These are phyloP conservation scores for Viola odorata DNA, from an alignment of 345 rosid species.

Conservation along the genomic window DNA sequence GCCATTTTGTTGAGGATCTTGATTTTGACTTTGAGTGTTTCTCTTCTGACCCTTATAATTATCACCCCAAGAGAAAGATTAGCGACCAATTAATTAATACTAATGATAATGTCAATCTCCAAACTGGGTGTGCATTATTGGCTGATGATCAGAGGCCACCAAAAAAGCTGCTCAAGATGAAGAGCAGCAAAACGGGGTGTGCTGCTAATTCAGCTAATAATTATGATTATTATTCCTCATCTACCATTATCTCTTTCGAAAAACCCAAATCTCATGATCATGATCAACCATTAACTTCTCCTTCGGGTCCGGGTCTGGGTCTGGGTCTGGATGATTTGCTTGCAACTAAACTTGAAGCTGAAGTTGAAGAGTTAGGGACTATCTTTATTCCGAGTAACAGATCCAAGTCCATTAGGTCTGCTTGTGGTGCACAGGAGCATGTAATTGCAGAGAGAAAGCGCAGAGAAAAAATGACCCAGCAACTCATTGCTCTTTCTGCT, in stretches of 20 bases:
- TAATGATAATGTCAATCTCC: too few relatives aligned
- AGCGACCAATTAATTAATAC: too few relatives aligned
- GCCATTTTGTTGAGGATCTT: too few relatives aligned
- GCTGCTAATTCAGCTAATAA: background rate
- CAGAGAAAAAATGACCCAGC: conserved; percentile 52
- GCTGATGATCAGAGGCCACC: background rate
- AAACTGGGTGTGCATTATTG: too few relatives aligned
- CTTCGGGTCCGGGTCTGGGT: background rate
- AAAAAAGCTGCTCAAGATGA: background rate
- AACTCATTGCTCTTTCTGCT: conserved; percentile 52
- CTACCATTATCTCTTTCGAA: conserved; percentile 43
- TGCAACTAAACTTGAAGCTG: too few relatives aligned
- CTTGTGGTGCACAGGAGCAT: conserved; percentile 46
- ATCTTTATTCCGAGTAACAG: conserved; percentile 2
- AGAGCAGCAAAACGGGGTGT: background rate
- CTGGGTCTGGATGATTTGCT: too few relatives aligned
- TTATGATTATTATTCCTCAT: conserved; percentile 28
- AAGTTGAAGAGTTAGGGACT: background rate
- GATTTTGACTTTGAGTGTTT: too few relatives aligned
- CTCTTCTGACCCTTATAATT: too few relatives aligned
- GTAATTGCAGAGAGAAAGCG: conserved; percentile 50
- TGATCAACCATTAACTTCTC: conserved; percentile 5
- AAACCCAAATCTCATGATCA: conserved; percentile 16
- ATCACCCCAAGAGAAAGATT: too few relatives aligned
- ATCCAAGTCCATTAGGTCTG: conserved; percentile 19